A percentile compares a stretch with the other conserved stretches of the same genome.
Conservation (phyloP, 257 asterid genomes). For the Oldenlandia corymbosa region DNA sequence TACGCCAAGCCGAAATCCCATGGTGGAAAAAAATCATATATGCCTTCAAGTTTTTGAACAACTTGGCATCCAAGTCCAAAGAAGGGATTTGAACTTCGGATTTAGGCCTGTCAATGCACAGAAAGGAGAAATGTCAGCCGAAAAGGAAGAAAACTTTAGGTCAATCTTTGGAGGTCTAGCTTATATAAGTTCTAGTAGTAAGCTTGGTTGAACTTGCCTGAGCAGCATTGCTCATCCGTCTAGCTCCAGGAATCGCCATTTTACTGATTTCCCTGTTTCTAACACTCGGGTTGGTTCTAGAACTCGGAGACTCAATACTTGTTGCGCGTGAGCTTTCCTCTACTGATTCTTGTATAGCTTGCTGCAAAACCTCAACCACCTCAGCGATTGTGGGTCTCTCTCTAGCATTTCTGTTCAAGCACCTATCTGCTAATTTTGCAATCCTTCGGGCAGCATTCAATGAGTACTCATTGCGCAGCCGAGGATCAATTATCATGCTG, state of each 20-base stretch:
- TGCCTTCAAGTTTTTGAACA: background rate
- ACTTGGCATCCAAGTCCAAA: background rate
- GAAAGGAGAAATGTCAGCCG: slow-evolving; percentile 1
- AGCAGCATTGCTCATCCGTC: slow-evolving; percentile 14
- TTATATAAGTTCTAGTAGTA: background rate
- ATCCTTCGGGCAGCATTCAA: slow-evolving; percentile 54
- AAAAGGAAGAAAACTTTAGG: background rate
- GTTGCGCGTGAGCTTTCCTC: slow-evolving; percentile 23
- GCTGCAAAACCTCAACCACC: slow-evolving; percentile 64
- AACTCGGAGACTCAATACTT: slow-evolving; percentile 18
- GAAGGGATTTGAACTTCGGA: background rate
- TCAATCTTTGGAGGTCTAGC: background rate
- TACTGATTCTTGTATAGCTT: slow-evolving; percentile 62
- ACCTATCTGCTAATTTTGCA: slow-evolving; percentile 71
- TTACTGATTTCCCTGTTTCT: slow-evolving; percentile 13
- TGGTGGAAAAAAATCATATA: background rate
- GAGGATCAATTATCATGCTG: slow-evolving; percentile 64
- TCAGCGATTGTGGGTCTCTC: slow-evolving; percentile 70
- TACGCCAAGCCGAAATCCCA: background rate
- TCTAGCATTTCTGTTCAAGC: slow-evolving; percentile 59
- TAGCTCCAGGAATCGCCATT: slow-evolving; percentile 14
- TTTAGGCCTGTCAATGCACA: slow-evolving; percentile 7
- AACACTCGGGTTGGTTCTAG: slow-evolving; percentile 17
- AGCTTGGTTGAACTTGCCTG: slow-evolving; percentile 4
- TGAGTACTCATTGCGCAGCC: slow-evolving; percentile 59